phyloP scores from a whole-genome alignment of 805 yeast species.

The Zygosaccharomyces bisporus region DNA sequence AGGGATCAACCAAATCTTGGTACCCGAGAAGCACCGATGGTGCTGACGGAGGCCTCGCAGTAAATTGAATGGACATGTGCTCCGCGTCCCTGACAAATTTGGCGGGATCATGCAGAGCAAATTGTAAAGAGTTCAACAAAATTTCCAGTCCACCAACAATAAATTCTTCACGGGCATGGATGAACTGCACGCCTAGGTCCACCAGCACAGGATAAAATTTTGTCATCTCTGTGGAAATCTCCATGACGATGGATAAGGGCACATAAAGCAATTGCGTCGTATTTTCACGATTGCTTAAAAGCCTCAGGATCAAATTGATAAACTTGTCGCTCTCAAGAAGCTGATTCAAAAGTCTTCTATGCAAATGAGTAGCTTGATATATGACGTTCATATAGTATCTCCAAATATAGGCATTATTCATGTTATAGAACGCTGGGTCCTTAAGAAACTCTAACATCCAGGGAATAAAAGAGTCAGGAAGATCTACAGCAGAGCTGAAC shows the following conservation, averaged over 20 bases:
- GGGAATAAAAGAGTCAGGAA: conserved; percentile 17
- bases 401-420: conserved; percentile 25
- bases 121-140: conserved; percentile 24
- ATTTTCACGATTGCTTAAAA: conserved; percentile 7
- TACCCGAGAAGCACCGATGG: conserved; percentile 5
- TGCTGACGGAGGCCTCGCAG: conserved; percentile 5
- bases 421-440: conserved; percentile 11
- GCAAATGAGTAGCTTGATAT: conserved; percentile 23
- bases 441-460: conserved; percentile 24
- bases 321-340: conserved; percentile 18
- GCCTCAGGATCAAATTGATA: conserved; percentile 11
- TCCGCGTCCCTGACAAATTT: conserved; percentile 13
- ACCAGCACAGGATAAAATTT: conserved; percentile 9
- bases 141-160: conserved; percentile 23
- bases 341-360: conserved; percentile 15
- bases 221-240: conserved; percentile 13
- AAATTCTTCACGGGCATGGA: conserved; percentile 17
- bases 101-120: conserved; percentile 19
- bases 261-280: conserved; percentile 7
- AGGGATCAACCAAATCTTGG: conserved; percentile 19
- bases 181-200: conserved; percentile 8
- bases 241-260: conserved; percentile 14
- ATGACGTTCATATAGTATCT: conserved; percentile 33
- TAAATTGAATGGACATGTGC: conserved; percentile 13
- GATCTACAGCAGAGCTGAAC: conserved; percentile 2